Evolutionary conservation across 768 basidiomycete genomes (phyloP).

Genomic region (Bullera alba): DNA sequence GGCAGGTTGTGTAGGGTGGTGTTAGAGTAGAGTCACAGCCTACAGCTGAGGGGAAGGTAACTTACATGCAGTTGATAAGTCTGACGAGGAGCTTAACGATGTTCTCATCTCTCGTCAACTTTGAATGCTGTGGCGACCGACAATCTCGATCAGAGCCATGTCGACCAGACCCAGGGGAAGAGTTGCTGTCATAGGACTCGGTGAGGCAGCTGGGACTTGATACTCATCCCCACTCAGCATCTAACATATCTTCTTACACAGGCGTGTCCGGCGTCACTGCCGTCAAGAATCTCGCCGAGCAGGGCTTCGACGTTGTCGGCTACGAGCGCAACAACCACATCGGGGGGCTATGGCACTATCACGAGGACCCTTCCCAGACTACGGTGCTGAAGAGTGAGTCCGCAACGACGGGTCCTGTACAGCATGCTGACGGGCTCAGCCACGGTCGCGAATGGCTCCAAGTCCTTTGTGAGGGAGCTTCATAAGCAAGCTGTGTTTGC

Average conservation of each 20-base stretch:
- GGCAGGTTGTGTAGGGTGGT: too few relatives aligned
- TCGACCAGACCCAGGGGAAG: too few relatives aligned
- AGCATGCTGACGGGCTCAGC: not conserved
- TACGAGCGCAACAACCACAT: slow-evolving; percentile 5
- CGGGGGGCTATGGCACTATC: slow-evolving; percentile 13
- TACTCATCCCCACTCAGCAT: not conserved
- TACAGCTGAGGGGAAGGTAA: too few relatives aligned
- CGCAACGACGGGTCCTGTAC: not conserved
- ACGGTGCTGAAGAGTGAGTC: slow-evolving; percentile 11
- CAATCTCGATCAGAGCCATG: too few relatives aligned
- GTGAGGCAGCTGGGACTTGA: not conserved
- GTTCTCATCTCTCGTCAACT: too few relatives aligned
- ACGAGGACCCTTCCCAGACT: not conserved
- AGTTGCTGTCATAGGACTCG: not conserved
- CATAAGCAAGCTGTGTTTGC: not conserved
- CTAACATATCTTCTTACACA: not conserved
- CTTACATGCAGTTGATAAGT: too few relatives aligned
- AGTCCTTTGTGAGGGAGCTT: slow-evolving; percentile 6
- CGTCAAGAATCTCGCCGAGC: slow-evolving; percentile 10
- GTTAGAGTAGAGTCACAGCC: too few relatives aligned
- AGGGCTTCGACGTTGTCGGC: slow-evolving; percentile 9
- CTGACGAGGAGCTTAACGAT: too few relatives aligned
- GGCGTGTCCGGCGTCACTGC: slow-evolving; percentile 10
- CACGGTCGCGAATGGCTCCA: slow-evolving; percentile 7
- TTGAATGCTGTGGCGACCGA: too few relatives aligned